Conservation (phyloP, 176 grass and related monocot genomes). For the Poa pratensis region DNA sequence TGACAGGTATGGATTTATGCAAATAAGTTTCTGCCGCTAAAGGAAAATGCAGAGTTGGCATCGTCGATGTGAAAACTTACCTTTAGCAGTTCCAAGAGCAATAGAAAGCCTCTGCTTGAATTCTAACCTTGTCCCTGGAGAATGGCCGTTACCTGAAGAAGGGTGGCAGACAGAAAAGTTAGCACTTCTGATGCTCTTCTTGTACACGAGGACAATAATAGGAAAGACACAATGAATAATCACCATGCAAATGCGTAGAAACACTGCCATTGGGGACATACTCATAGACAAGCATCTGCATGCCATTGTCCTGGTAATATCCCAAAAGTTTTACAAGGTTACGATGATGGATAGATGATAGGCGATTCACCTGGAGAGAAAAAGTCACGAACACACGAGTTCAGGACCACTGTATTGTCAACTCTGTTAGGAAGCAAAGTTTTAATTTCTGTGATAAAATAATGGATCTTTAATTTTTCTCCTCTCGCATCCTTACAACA, state of each 20-base stretch:
- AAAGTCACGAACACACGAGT: conserved; percentile 25
- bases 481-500: neutral
- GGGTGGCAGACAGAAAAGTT: neutral
- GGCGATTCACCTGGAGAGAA: conserved; percentile 60
- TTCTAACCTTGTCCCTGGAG: conserved; percentile 66
- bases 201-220: conserved; percentile 7
- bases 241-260: conserved; percentile 88
- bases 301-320: conserved; percentile 78
- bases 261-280: conserved; percentile 90
- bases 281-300: conserved; percentile 96
- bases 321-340: conserved; percentile 92
- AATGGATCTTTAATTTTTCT: neutral
- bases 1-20: neutral
- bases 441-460: conserved; percentile 24
- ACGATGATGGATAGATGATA: conserved; percentile 73
- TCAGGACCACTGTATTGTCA: neutral
- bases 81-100: conserved; percentile 94
- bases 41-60: neutral
- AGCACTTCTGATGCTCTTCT: neutral
- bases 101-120: conserved; percentile 97
- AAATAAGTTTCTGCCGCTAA: conserved; percentile 1
- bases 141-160: conserved; percentile 50
- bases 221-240: conserved; percentile 34
- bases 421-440: neutral
- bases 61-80: conserved; percentile 37